These are phyloP conservation scores for Lenwebbia sp. DNA, from an alignment of 345 rosid genomes.

Conservation along the genomic window DNA sequence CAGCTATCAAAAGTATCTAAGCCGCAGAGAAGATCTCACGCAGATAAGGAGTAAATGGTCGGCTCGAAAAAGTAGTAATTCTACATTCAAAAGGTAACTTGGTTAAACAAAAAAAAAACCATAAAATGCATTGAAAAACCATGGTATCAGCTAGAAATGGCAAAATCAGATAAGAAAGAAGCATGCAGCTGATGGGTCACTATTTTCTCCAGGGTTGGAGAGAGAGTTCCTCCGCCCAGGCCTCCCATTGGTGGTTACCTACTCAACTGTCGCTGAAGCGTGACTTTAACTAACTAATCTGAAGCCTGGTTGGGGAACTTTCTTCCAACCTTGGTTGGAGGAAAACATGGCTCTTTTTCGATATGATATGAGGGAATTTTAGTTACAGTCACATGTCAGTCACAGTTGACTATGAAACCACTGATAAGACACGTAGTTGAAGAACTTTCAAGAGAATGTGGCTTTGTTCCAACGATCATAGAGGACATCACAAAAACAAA, in stretches of 20 bases:
- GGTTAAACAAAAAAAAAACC: not conserved
- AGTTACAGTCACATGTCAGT: not conserved
- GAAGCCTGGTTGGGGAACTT: not conserved
- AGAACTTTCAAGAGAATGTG: not conserved
- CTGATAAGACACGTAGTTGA: not conserved
- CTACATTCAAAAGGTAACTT: not conserved
- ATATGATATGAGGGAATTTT: not conserved
- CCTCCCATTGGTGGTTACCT: not conserved
- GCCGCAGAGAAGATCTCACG: not conserved
- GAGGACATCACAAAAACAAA: not conserved
- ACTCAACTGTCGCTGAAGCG: not conserved
- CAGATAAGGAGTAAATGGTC: not conserved
- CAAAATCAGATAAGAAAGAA: not conserved
- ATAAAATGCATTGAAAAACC: not conserved
- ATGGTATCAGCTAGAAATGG: not conserved
- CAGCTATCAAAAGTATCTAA: not conserved
- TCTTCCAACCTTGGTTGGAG: not conserved
- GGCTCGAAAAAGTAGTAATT: not conserved
- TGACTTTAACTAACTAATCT: not conserved
- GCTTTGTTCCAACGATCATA: not conserved
- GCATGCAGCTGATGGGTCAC: not conserved
- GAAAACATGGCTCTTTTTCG: not conserved
- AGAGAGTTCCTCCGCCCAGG: not conserved
- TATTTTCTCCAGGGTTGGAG: not conserved
- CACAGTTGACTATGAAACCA: not conserved